phyloP scores from a whole-genome alignment of 805 yeast genomes.

The Metschnikowia lachancei region DNA sequence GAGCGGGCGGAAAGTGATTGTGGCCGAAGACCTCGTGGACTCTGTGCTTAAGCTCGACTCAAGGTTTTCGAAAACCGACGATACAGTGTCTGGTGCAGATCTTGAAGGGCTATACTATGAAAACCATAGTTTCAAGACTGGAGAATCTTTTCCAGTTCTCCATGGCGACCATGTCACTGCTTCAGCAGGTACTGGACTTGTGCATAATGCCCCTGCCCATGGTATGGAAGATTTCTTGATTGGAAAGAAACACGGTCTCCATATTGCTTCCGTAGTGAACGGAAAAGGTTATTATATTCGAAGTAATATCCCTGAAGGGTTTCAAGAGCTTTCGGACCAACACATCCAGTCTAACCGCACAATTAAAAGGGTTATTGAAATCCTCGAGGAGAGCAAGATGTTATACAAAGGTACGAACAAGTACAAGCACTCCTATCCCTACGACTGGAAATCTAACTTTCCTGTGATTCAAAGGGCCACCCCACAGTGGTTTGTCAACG shows the following conservation, averaged over 20 bases:
- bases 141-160: constrained; percentile 53
- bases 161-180: constrained; percentile 81
- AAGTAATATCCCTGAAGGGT: constrained; percentile 46
- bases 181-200: constrained; percentile 88
- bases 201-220: constrained; percentile 97
- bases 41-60: constrained; percentile 33
- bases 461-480: constrained; percentile 95
- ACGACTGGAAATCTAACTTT: constrained; percentile 94
- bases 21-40: constrained; percentile 51
- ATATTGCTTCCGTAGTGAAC: constrained; percentile 76
- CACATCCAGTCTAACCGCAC: constrained; percentile 21
- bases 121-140: constrained; percentile 49
- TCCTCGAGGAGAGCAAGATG: constrained; percentile 44
- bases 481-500: constrained; percentile 95
- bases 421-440: constrained; percentile 84
- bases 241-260: constrained; percentile 56
- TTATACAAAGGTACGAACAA: constrained; percentile 46
- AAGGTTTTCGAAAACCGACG: constrained; percentile 4
- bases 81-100: constrained; percentile 23
- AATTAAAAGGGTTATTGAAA: constrained; percentile 32
- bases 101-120: constrained; percentile 42
- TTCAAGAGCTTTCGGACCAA: constrained; percentile 23
- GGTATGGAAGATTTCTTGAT: constrained; percentile 88
- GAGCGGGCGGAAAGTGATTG: constrained; percentile 48
- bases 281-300: constrained; percentile 64